Conservation (phyloP, 768 basidiomycete genomes). For the Cyathus striatus region DNA sequence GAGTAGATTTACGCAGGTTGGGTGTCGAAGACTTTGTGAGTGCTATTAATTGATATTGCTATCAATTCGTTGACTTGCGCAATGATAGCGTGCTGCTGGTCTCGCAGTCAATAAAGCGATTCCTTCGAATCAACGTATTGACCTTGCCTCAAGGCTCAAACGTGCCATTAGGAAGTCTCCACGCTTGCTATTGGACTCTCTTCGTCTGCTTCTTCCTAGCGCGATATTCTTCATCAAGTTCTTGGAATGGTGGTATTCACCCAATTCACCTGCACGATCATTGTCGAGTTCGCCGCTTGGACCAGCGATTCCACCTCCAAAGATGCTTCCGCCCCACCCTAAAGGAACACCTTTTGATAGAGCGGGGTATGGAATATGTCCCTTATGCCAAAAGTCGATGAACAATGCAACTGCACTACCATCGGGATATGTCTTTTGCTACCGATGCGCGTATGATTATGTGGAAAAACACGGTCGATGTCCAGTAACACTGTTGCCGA, state of each 20-base stretch:
- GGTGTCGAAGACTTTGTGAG: constrained; percentile 76
- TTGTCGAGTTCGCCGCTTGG: constrained; percentile 58
- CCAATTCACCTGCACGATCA: constrained; percentile 79
- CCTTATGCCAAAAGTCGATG: constrained; percentile 67
- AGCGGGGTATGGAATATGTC: constrained; percentile 75
- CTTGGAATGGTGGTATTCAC: constrained; percentile 99
- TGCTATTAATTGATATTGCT: constrained; percentile 4
- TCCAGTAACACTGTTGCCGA: constrained; percentile 80
- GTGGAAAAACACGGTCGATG: constrained; percentile 75
- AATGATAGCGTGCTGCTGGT: constrained; percentile 35
- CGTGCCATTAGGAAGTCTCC: constrained; percentile 50
- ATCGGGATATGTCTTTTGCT: constrained; percentile 94
- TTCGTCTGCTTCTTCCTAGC: constrained; percentile 75
- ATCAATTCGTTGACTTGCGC: constrained; percentile 5
- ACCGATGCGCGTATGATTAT: constrained; percentile 82
- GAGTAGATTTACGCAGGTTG: constrained; percentile 77
- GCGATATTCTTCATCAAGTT: constrained; percentile 96
- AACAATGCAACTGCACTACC: constrained; percentile 88
- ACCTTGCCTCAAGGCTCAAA: constrained; percentile 37
- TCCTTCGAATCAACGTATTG: constrained; percentile 23
- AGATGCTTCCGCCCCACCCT: constrained; percentile 70
- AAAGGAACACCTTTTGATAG: constrained; percentile 61
- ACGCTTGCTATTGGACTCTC: constrained; percentile 65
- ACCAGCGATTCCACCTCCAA: constrained; percentile 73
- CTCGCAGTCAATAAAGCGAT: constrained; percentile 21